A percentile compares a stretch with the other conserved stretches of the same genome.
Evolutionary conservation across 106 monocot genomes (phyloP).

Genomic region (Hemerocallis citrina): DNA sequence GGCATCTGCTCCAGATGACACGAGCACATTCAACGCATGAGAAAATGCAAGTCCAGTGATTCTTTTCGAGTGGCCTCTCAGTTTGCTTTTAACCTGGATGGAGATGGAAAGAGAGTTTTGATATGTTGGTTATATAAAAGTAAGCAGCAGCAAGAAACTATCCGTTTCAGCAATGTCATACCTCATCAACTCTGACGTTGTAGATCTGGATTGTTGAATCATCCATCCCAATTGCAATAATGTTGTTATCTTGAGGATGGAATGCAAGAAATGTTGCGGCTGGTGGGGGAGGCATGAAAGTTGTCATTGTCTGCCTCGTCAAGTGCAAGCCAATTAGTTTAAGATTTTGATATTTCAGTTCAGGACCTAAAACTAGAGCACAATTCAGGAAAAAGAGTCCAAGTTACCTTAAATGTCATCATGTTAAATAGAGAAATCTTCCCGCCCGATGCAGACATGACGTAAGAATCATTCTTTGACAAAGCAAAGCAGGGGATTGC

Average conservation of each 20-base stretch:
- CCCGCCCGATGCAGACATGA: conserved; percentile 31
- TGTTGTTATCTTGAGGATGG: conserved; percentile 95
- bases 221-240: conserved; percentile 95
- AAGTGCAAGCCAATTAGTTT: neutral
- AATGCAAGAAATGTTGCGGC: conserved; percentile 95
- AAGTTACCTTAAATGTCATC: conserved; percentile 26
- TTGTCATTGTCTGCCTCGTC: conserved; percentile 68
- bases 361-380: neutral
- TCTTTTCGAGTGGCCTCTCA: conserved; percentile 78
- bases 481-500: conserved; percentile 24
- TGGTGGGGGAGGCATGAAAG: conserved; percentile 89
- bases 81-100: conserved; percentile 69
- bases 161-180: conserved; percentile 11
- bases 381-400: neutral
- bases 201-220: conserved; percentile 92
- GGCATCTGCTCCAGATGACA: conserved; percentile 91
- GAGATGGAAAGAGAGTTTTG: neutral
- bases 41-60: conserved; percentile 94
- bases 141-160: neutral
- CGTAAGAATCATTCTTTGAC: conserved; percentile 31
- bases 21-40: conserved; percentile 53
- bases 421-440: conserved; percentile 32
- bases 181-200: conserved; percentile 87
- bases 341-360: neutral
- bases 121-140: neutral